Evolutionary conservation across 306 rosid species (phyloP).

Genomic region (Hippophae rhamnoides): DNA sequence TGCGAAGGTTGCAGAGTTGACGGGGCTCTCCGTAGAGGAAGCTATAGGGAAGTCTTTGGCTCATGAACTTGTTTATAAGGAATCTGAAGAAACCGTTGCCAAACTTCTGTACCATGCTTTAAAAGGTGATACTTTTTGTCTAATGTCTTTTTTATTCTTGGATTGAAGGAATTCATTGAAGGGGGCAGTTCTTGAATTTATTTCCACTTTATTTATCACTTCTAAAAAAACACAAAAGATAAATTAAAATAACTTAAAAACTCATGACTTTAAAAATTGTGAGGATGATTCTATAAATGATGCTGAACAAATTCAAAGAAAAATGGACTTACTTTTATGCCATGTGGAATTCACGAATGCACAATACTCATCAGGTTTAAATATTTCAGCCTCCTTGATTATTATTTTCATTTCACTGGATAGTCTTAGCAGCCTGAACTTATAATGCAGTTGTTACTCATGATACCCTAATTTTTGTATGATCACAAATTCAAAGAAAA

Average conservation of each 20-base stretch:
- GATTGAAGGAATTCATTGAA: slow-evolving; percentile 9
- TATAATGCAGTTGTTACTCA: too few species aligned
- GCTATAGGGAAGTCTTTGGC: slow-evolving; percentile 92
- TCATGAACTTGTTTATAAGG: slow-evolving; percentile 71
- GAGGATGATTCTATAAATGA: background rate
- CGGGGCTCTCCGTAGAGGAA: slow-evolving; percentile 77
- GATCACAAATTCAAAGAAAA: background rate
- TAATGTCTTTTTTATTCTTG: slow-evolving; percentile 8
- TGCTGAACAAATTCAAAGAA: background rate
- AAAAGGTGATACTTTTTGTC: slow-evolving; percentile 48
- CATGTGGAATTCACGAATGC: background rate
- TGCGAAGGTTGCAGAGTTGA: slow-evolving; percentile 85
- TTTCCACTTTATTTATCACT: background rate
- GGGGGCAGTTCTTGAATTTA: slow-evolving; percentile 3
- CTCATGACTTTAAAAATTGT: too few species aligned
- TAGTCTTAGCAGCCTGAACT: too few species aligned
- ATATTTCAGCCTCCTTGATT: too few species aligned
- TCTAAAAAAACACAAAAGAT: background rate
- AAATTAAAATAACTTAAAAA: too few species aligned
- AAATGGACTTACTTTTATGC: background rate
- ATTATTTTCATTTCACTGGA: too few species aligned
- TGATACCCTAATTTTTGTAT: too few species aligned
- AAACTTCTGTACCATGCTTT: slow-evolving; percentile 68
- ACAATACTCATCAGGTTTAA: too few species aligned
- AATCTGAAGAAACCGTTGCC: slow-evolving; percentile 59